Evolutionary conservation across 148 eudicot species (phyloP), one percentile per base, ranked within the genome.

Genomic region (Suaeda aralocaspica): DNA sequence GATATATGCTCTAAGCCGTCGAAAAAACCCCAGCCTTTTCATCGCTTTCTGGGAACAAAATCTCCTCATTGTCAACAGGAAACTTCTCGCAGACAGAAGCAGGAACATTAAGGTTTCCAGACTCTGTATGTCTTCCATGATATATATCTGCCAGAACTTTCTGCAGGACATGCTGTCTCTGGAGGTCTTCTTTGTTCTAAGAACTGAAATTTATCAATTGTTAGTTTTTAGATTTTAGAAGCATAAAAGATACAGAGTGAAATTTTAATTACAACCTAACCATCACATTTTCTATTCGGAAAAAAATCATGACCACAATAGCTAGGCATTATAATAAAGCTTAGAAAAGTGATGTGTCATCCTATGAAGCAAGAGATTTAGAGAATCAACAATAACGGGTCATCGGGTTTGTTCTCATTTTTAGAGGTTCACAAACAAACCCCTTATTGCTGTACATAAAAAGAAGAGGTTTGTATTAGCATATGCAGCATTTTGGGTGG

Each of bases 1-100:
- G 98, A 79, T 79, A 82, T 52, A 83, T 76, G 70, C 80, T 84
- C 34, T 88, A 84, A 45, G 86, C 79, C 73, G 81, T 79, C 7
- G 91, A 77, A 24, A 72, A 59, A 55, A 71, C 51, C 59, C 85
- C 77, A 56, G 83, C 80, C 81, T 83, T 88, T 41, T 71, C 80
- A 52, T 82, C 85, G 46, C 67, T 75, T 71, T 93, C 96, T 50
- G 80, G 86, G 56, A 79, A 77, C 45, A 76, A 58, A 44, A 58
- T 69, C 44, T 87, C 92, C 26, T 82, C 85, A 29, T 59, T 82
- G 46, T 83, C 84, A 53, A 72, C 65, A 45, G 77, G 80, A 60
- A 68, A 71, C 76, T 75, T 85, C 42, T 64, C 86, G 28, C 77
- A 83, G 76, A 76, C 81, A 44, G 74, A 86, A 51, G 71, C 79